Evolutionary conservation across 768 basidiomycete species (phyloP).

Genomic region (Dioszegia crocea): DNA sequence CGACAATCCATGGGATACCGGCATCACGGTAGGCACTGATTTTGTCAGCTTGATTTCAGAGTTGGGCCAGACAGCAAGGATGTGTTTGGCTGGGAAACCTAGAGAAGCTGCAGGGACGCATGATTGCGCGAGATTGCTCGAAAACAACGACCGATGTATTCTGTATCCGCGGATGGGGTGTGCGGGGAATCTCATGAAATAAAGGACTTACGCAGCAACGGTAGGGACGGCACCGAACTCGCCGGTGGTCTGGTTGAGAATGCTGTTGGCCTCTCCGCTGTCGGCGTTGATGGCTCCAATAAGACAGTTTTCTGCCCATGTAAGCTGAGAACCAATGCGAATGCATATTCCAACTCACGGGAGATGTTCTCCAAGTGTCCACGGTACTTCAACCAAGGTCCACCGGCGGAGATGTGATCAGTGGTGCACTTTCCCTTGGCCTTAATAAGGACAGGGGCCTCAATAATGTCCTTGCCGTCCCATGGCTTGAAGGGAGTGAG

Average conservation of each 20-base stretch:
- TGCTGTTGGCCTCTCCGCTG: constrained; percentile 92
- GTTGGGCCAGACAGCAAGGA: too few species aligned
- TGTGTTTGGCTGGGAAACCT: too few species aligned
- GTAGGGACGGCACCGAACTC: constrained; percentile 80
- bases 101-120: too few species aligned
- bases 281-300: constrained; percentile 96
- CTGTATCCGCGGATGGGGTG: too few species aligned
- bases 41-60: constrained; percentile 12
- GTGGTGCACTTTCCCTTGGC: constrained; percentile 99
- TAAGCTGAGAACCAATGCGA: constrained; percentile 3
- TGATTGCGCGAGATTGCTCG: too few species aligned
- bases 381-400: constrained; percentile 99
- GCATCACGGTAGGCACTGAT: constrained; percentile 70
- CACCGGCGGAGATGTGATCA: constrained; percentile 94
- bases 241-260: constrained; percentile 79
- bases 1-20: constrained; percentile 92
- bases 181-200: neutral
- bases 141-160: too few species aligned
- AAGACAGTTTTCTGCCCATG: constrained; percentile 75
- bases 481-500: constrained; percentile 83
- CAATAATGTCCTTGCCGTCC: constrained; percentile 85
- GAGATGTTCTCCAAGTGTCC: constrained; percentile 98
- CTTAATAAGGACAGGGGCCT: constrained; percentile 94
- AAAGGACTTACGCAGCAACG: constrained; percentile 58
- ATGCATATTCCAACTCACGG: constrained; percentile 55